Percentiles rank a stretch among this genome's conserved stretches.
These are phyloP conservation scores for Aspergillus affinis DNA, from an alignment of 495 filamentous ascomycete species.

Conservation along the genomic window DNA sequence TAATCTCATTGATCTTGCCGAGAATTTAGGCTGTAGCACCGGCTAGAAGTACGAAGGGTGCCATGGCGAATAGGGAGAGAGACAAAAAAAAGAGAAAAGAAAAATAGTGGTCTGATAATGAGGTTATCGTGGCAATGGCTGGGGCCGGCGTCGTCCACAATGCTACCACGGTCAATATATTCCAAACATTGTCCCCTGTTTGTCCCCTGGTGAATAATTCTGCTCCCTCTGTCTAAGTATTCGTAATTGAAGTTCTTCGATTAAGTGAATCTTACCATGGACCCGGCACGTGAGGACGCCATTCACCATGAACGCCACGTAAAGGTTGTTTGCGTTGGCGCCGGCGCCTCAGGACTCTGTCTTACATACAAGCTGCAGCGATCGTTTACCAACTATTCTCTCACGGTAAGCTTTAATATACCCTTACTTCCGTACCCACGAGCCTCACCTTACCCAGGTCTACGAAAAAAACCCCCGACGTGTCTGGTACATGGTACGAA, in stretches of 20 bases:
- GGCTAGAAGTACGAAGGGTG: conserved; percentile 42
- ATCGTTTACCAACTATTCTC: neutral
- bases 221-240: no score
- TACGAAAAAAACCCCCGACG: conserved; percentile 10
- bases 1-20: conserved; percentile 38
- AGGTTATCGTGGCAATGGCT: no score
- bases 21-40: conserved; percentile 50
- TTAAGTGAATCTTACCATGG: no score
- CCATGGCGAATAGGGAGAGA: neutral
- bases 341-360: conserved; percentile 6
- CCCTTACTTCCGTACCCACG: no score
- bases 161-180: no score
- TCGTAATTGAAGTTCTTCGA: no score
- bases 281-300: neutral
- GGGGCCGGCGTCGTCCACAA: no score
- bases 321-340: conserved; percentile 4
- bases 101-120: no score
- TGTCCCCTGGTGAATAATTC: no score
- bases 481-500: conserved; percentile 8
- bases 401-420: neutral
- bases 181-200: no score
- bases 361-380: conserved; percentile 11
- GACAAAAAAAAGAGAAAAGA: no score
- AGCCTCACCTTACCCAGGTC: no score
- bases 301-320: conserved; percentile 10